Evolutionary conservation across 192 early-diverging fungal genomes (phyloP), one percentile per base, ranked within the genome.

Genomic region (Gigaspora rosea): DNA sequence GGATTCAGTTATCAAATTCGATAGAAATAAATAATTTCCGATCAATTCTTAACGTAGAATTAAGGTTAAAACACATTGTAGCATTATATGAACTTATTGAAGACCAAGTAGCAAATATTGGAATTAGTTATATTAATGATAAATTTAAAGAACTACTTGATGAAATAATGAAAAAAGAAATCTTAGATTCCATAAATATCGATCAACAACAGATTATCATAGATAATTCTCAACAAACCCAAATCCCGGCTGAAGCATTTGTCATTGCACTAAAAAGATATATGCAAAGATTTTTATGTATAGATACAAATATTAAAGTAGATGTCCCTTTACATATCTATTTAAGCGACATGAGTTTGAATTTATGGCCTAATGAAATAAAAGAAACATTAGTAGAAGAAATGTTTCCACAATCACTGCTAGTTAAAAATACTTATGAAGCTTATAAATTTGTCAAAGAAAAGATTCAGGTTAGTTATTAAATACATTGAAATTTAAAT

Each of bases 51-150:
- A 32, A 52, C 11, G 20, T 32, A 5, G 20, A 48, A 18, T 58
- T 78, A 32, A 50, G 33, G 13, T 35, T 78, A 2, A 72, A 41
- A 47, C 78, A 78, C 18, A 18, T 78, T 12, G 59, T 78, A 13
- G 56, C 78, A 15, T 61, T 78, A 54, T 78, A 78, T 51, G 78
- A 78, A 35, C 27, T 72, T 2, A 36, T 73, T 9, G 78, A 78
- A 62, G 69, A 78, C n/a, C 56, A 65, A 54, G 78, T 78, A 13
- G 58, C 70, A 16, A 20, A 57, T 56, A 22, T 50, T 27, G 20
- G 22, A 16, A 20, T 78, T 15, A n/a, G 35, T 27, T 73, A 22
- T 62, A 73, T 78, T 47, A 48, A 71, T 20, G 56, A 73, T 16
- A 61, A 71, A 67, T 78, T 73, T 65, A 78, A 72, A 20, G 46